Evolutionary conservation across 1,284 basidiomycete genomes (phyloP).

Genomic region (Waitea zeae): DNA sequence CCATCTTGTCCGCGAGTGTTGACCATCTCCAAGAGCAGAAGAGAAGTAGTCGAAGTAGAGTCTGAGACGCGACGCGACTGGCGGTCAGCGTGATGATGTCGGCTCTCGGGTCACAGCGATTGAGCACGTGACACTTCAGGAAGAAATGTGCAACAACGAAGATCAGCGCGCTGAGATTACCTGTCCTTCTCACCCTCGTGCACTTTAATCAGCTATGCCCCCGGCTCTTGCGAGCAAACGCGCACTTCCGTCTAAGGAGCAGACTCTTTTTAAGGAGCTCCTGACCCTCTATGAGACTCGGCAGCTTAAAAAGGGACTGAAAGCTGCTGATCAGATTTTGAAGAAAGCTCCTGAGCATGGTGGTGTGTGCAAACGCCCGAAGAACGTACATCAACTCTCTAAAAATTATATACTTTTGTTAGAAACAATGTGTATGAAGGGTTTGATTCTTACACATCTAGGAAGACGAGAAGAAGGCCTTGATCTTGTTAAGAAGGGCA

Average conservation of each 20-base stretch:
- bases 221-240: slow-evolving; percentile 21
- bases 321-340: slow-evolving; percentile 87
- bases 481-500: slow-evolving; percentile 76
- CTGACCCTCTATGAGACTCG: slow-evolving; percentile 84
- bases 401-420: slow-evolving; percentile 8
- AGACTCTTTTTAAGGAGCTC: slow-evolving; percentile 75
- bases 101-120: no score
- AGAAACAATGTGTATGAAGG: slow-evolving; percentile 94
- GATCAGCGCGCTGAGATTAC: no score
- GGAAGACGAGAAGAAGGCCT: slow-evolving; percentile 74
- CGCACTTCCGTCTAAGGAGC: slow-evolving; percentile 69
- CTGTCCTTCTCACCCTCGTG: no score
- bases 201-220: slow-evolving; percentile 5
- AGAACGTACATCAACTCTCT: slow-evolving; percentile 8
- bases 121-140: no score
- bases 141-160: no score
- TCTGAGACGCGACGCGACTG: no score
- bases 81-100: no score
- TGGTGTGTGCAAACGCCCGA: slow-evolving; percentile 29
- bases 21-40: slow-evolving; percentile 33
- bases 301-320: slow-evolving; percentile 82
- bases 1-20: slow-evolving; percentile 25
- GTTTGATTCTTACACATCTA: slow-evolving; percentile 73
- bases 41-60: no score
- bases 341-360: slow-evolving; percentile 95